Evolutionary conservation across 257 asterid species (phyloP).

Genomic region (Fraxinus excelsior): DNA sequence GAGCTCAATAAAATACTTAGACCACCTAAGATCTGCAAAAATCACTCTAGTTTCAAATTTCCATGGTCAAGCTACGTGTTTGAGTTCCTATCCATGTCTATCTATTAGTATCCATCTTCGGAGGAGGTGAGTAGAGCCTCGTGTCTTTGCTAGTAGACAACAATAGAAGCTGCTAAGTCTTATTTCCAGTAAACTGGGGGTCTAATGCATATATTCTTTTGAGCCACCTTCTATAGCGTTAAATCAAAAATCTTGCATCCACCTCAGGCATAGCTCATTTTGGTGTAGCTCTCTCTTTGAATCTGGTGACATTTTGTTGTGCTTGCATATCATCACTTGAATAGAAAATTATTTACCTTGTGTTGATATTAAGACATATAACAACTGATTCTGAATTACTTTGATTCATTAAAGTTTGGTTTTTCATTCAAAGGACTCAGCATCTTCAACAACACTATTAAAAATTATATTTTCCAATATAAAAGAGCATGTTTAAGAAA

Average conservation of each 20-base stretch:
- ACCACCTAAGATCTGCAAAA: neutral
- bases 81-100: constrained; percentile 8
- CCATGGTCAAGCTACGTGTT: neutral
- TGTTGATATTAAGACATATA: neutral
- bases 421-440: too few relatives aligned
- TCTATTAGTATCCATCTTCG: neutral
- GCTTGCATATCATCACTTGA: neutral
- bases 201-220: neutral
- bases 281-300: neutral
- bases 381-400: neutral
- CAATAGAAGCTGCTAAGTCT: neutral
- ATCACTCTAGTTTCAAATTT: neutral
- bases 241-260: neutral
- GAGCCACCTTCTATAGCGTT: neutral
- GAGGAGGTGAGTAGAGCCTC: neutral
- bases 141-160: neutral
- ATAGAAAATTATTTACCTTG: neutral
- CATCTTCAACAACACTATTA: too few relatives aligned
- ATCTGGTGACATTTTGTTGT: neutral
- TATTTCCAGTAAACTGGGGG: neutral
- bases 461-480: too few relatives aligned
- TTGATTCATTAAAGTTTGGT: neutral
- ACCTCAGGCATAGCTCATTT: neutral
- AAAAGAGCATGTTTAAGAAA: too few relatives aligned
- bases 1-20: neutral